Conservation (phyloP, 179 eudicot species). For the Spinacia oleracea region DNA sequence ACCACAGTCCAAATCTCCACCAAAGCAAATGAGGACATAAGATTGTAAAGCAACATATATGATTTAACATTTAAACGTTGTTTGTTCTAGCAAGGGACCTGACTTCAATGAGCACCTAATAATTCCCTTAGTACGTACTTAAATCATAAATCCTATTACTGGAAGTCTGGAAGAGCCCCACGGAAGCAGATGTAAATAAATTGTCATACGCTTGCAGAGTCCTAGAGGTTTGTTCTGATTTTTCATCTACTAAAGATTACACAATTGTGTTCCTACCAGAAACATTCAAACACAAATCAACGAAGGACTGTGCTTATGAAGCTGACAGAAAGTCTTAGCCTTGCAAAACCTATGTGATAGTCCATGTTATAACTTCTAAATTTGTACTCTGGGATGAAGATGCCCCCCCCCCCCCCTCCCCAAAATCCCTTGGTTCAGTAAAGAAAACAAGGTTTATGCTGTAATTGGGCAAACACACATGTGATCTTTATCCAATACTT, state of each 20-base stretch:
- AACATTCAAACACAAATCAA: neutral
- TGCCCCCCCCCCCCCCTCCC: too few species aligned
- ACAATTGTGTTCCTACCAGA: neutral
- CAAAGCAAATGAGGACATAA: neutral
- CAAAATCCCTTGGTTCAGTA: too few species aligned
- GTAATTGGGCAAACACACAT: too few species aligned
- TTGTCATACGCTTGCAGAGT: neutral
- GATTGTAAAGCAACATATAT: neutral
- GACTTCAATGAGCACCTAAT: neutral
- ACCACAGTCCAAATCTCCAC: neutral
- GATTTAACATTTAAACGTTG: neutral
- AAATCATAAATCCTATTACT: too few species aligned
- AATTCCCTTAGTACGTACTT: too few species aligned
- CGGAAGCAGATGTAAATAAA: neutral
- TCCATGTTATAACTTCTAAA: neutral
- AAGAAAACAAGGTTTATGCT: too few species aligned
- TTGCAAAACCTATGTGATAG: neutral
- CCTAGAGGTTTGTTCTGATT: neutral
- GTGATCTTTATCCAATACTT: too few species aligned
- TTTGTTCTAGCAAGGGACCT: neutral
- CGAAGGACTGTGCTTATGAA: neutral
- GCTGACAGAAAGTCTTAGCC: neutral
- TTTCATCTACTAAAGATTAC: neutral
- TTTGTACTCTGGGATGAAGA: neutral
- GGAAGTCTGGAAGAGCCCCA: neutral